Conservation (phyloP, 176 grass and related monocot genomes). For the Rhipidocladum racemiflorum region DNA sequence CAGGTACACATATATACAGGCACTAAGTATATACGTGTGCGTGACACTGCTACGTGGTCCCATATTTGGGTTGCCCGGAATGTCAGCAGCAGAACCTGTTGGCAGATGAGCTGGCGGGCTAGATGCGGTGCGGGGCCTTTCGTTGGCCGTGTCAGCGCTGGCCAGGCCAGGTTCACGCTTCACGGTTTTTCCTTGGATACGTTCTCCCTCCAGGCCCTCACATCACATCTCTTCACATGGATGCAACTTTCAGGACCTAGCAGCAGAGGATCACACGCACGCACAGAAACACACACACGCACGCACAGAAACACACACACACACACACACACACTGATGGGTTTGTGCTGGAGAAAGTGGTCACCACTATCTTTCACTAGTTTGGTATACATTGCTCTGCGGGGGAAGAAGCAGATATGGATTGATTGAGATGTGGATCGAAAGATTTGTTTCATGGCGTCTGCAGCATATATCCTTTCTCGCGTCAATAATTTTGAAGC, state of each 20-base stretch:
- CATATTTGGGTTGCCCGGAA: background rate
- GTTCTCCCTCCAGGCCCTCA: slow-evolving; percentile 20
- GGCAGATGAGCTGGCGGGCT: slow-evolving; percentile 24
- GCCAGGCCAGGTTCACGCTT: slow-evolving; percentile 17
- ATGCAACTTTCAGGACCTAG: slow-evolving; percentile 29
- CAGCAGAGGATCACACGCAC: background rate
- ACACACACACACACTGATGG: background rate
- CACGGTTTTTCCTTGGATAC: slow-evolving; percentile 25
- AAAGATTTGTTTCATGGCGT: background rate
- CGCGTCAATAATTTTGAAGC: slow-evolving; percentile 15
- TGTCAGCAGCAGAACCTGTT: slow-evolving; percentile 15
- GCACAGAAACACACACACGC: background rate
- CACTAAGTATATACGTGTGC: background rate
- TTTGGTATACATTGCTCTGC: slow-evolving; percentile 17
- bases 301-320: background rate
- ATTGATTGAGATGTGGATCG: slow-evolving; percentile 17
- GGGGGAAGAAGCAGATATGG: slow-evolving; percentile 20
- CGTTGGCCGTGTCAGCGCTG: slow-evolving; percentile 21
- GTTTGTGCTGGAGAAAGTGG: background rate
- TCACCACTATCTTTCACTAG: slow-evolving; percentile 33
- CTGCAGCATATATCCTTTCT: background rate
- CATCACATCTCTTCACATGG: slow-evolving; percentile 36
- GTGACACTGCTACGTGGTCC: background rate
- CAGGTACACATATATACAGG: background rate
- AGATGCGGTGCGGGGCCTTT: slow-evolving; percentile 32